phyloP scores from a whole-genome alignment of 139 green algal species.

The Asterochloris sp. region DNA sequence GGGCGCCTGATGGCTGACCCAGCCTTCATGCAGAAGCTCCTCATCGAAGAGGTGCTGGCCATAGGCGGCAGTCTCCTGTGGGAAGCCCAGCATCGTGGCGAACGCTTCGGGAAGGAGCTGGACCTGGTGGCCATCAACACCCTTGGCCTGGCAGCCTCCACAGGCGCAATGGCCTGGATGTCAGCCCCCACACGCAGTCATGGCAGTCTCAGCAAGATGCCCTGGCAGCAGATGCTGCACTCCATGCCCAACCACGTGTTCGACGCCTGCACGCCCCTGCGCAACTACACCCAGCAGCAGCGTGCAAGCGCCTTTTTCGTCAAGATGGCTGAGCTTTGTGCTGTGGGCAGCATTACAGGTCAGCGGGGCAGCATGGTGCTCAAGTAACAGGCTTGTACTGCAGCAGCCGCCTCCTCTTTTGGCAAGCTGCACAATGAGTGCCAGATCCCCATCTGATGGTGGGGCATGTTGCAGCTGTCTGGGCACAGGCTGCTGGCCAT shows the following conservation, averaged over 20 bases:
- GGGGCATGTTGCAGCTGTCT: too few relatives aligned
- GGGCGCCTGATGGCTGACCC: conserved; percentile 96
- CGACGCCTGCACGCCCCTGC: conserved; percentile 74
- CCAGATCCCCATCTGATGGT: too few relatives aligned
- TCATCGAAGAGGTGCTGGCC: conserved; percentile 83
- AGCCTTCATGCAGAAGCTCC: conserved; percentile 92
- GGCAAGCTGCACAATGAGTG: too few relatives aligned
- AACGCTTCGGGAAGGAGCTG: conserved; percentile 76
- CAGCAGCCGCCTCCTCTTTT: too few relatives aligned
- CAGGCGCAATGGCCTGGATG: conserved; percentile 83
- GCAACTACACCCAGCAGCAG: conserved; percentile 63
- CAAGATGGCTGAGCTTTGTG: conserved; percentile 85
- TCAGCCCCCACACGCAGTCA: conserved; percentile 69
- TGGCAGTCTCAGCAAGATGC: conserved; percentile 15
- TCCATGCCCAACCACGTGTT: conserved; percentile 81
- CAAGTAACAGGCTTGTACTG: too few relatives aligned
- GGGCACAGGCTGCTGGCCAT: too few relatives aligned
- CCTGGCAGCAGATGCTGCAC: conserved; percentile 80
- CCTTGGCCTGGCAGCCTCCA: conserved; percentile 71
- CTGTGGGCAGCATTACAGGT: conserved; percentile 73
- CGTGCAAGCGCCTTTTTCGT: conserved; percentile 68
- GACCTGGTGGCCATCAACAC: conserved; percentile 89
- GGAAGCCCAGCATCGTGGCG: conserved; percentile 68
- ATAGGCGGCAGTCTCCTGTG: conserved; percentile 63
- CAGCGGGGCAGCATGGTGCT: too few relatives aligned